Evolutionary conservation across 2,329 filamentous ascomycete species (phyloP).

Genomic region (Scedosporium dehoogii): DNA sequence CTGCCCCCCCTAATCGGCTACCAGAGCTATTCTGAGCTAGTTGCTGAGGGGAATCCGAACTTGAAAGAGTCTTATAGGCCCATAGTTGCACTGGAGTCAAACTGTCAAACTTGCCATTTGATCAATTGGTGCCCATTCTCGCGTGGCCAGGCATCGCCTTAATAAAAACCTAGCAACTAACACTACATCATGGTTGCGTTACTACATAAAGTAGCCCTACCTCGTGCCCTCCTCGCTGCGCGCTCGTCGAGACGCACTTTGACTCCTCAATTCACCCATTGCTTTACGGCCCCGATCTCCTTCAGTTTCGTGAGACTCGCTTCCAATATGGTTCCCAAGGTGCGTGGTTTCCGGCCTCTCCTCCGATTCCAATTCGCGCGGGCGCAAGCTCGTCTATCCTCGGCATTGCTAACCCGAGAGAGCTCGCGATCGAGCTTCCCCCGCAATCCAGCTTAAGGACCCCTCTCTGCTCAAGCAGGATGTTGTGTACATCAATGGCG

Average conservation of each 20-base stretch:
- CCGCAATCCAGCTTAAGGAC: conserved; percentile 54
- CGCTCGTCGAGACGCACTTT: conserved; percentile 24
- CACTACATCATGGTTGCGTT: conserved; percentile 4
- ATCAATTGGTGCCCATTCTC: not conserved
- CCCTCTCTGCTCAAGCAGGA: conserved; percentile 75
- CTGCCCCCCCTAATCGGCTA: no score
- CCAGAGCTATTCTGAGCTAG: no score
- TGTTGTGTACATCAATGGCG: conserved; percentile 77
- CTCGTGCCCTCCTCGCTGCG: not conserved
- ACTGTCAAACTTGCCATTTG: no score
- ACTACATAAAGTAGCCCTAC: not conserved
- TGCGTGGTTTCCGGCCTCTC: conserved; percentile 8
- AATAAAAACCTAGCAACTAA: conserved; percentile 4
- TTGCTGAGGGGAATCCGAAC: no score
- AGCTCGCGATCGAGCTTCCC: not conserved
- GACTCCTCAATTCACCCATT: conserved; percentile 18
- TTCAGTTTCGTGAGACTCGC: conserved; percentile 25
- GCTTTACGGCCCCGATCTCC: conserved; percentile 20
- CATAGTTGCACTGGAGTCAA: no score
- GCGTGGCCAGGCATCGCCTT: not conserved
- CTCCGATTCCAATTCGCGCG: not conserved
- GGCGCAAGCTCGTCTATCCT: not conserved
- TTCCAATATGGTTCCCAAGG: conserved; percentile 39
- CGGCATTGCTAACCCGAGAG: not conserved
- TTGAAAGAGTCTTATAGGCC: no score